phyloP scores from a whole-genome alignment of 305 asterid genomes.

The Euphrasia arctica region DNA sequence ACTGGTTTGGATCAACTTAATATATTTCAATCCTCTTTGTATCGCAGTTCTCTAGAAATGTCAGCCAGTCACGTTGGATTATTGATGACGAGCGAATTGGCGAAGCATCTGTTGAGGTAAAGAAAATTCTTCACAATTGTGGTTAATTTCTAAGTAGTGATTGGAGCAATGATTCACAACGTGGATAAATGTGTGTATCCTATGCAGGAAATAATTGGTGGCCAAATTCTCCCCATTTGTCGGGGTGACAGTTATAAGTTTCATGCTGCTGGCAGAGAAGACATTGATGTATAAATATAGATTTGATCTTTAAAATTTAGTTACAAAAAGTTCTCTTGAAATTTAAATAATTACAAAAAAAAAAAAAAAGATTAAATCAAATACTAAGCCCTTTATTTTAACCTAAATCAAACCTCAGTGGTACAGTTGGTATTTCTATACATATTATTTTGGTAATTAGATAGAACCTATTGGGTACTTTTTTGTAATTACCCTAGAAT shows the following conservation, averaged over 20 bases:
- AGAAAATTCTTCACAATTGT: conserved; percentile 18
- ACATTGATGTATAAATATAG: conserved; percentile 67
- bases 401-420: background rate
- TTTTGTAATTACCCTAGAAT: background rate
- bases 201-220: conserved; percentile 82
- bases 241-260: conserved; percentile 83
- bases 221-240: conserved; percentile 74
- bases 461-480: background rate
- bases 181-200: conserved; percentile 19
- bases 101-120: conserved; percentile 93
- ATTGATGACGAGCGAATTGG: conserved; percentile 97
- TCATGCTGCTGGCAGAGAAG: conserved; percentile 99
- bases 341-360: background rate
- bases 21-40: conserved; percentile 26
- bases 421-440: background rate
- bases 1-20: background rate
- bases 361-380: too few species aligned
- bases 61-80: conserved; percentile 93
- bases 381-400: background rate
- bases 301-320: conserved; percentile 6
- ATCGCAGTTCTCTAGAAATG: conserved; percentile 83
- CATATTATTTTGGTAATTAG: background rate
- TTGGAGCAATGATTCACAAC: conserved; percentile 16
- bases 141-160: conserved; percentile 16
- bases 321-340: background rate